These are phyloP conservation scores for Gossypium davidsonii DNA, from an alignment of 441 rosid species.

Conservation along the genomic window DNA sequence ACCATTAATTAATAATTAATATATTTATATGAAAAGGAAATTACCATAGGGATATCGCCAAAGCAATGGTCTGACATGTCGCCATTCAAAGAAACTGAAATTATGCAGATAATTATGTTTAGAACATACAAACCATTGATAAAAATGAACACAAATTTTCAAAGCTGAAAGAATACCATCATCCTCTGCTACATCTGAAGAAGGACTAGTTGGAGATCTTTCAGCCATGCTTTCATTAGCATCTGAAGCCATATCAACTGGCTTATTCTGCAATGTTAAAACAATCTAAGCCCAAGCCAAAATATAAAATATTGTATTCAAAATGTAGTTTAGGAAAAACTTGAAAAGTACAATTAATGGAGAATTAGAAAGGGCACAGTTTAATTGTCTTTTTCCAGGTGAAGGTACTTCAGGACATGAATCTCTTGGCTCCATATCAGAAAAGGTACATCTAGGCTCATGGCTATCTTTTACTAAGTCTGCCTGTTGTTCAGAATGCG, in stretches of 20 bases:
- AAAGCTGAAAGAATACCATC: conserved; percentile 34
- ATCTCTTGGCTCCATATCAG: conserved; percentile 28
- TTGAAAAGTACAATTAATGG: conserved; percentile 45
- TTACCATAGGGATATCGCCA: conserved; percentile 54
- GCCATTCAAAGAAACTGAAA: conserved; percentile 44
- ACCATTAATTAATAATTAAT: background rate
- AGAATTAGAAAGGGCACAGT: conserved; percentile 34
- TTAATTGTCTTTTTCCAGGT: conserved; percentile 33
- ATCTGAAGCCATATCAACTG: conserved; percentile 44
- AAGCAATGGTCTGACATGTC: conserved; percentile 27
- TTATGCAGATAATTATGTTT: conserved; percentile 21
- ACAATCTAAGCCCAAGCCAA: conserved; percentile 14
- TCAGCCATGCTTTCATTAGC: conserved; percentile 46
- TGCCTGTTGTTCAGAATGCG: conserved; percentile 23
- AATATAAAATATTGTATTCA: conserved; percentile 7
- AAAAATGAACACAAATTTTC: background rate
- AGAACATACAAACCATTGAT: conserved; percentile 22
- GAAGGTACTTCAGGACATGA: conserved; percentile 33
- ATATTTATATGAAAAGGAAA: conserved; percentile 13
- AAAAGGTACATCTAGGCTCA: conserved; percentile 31
- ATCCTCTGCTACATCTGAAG: conserved; percentile 43
- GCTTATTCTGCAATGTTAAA: conserved; percentile 42
- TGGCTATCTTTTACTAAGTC: conserved; percentile 21
- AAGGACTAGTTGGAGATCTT: conserved; percentile 41
- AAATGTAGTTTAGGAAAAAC: conserved; percentile 14